These are phyloP conservation scores for Uronychia binucleata DNA, from an alignment of 73 alveolate genomes.

Conservation along the genomic window DNA sequence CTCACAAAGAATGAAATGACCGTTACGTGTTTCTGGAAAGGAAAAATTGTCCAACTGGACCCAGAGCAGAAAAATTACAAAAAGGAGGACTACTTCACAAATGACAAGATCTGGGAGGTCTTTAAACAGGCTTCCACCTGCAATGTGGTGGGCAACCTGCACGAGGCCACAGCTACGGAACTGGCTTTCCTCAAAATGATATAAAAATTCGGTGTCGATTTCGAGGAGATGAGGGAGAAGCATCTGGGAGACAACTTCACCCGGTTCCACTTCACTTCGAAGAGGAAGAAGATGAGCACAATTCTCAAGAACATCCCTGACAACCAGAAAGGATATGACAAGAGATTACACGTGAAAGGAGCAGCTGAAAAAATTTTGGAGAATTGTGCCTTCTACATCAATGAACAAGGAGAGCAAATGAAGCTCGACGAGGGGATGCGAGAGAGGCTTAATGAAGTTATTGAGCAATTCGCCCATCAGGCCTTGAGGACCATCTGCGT, in stretches of 20 bases:
- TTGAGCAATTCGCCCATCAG: constrained; percentile 79
- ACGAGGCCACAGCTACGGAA: constrained; percentile 38
- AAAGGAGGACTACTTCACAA: constrained; percentile 58
- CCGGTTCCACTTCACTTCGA: constrained; percentile 81
- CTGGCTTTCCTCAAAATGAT: constrained; percentile 19
- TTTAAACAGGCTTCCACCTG: constrained; percentile 16
- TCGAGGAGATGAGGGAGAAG: background rate
- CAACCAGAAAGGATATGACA: constrained; percentile 22
- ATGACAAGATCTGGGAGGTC: constrained; percentile 1
- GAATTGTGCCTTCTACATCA: constrained; percentile 40
- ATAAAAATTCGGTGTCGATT: constrained; percentile 21
- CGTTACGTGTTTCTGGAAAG: constrained; percentile 58
- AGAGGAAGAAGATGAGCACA: constrained; percentile 91
- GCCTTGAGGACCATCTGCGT: constrained; percentile 82
- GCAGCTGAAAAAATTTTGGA: constrained; percentile 70
- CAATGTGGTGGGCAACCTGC: constrained; percentile 14
- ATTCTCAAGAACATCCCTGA: constrained; percentile 52
- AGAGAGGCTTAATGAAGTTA: constrained; percentile 28
- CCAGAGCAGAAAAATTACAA: too few relatives aligned
- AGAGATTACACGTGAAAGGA: constrained; percentile 74
- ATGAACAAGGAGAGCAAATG: constrained; percentile 10
- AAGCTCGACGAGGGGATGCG: constrained; percentile 1
- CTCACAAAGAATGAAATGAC: constrained; percentile 78
- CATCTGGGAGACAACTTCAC: constrained; percentile 31
- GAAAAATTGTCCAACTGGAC: constrained; percentile 13